Evolutionary conservation across 148 eudicot genomes (phyloP).

Genomic region (Rhododendron henanense): DNA sequence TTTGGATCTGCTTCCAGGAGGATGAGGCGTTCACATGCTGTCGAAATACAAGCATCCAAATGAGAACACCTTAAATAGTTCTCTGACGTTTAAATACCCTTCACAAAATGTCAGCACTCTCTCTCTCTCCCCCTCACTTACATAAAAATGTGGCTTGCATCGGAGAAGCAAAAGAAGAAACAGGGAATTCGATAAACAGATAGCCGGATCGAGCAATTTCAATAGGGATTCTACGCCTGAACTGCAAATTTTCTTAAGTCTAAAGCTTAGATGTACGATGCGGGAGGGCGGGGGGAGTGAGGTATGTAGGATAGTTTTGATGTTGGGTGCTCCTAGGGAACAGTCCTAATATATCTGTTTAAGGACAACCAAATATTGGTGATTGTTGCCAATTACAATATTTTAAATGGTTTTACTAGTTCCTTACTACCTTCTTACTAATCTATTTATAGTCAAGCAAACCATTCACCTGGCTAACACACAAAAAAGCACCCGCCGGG

Average conservation of each 20-base stretch:
- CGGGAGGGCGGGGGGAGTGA: background rate
- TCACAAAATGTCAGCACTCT: background rate
- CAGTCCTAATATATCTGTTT: background rate
- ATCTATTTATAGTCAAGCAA: background rate
- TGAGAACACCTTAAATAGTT: background rate
- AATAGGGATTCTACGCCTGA: background rate
- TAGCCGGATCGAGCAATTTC: background rate
- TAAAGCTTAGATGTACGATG: background rate
- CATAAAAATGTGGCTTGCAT: background rate
- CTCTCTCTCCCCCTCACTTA: background rate
- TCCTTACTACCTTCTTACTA: background rate
- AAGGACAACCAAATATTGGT: background rate
- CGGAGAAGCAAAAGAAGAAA: background rate
- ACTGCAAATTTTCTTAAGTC: background rate
- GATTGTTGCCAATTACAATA: no score
- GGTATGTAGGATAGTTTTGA: background rate
- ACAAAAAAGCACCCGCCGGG: background rate
- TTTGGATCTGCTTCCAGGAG: constrained; percentile 55
- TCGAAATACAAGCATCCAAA: constrained; percentile 9
- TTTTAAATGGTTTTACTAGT: background rate
- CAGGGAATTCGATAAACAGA: background rate
- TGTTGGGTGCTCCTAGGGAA: background rate
- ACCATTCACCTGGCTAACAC: background rate
- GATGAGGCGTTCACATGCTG: constrained; percentile 91
- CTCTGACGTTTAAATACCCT: background rate